These are phyloP conservation scores for Ophioceras dolichostomum DNA, from an alignment of 2,329 filamentous ascomycete species.

Conservation along the genomic window DNA sequence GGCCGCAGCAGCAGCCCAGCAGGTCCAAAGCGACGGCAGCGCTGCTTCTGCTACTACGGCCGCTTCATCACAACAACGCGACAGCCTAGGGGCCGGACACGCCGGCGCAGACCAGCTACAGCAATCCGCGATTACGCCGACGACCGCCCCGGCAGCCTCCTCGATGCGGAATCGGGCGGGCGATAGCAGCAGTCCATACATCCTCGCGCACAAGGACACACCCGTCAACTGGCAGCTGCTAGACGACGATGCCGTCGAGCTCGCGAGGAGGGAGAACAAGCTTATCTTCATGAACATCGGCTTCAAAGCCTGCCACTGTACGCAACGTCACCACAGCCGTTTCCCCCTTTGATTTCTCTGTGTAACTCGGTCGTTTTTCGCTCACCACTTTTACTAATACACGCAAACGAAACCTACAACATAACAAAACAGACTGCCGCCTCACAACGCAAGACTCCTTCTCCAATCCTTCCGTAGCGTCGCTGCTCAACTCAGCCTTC, in stretches of 20 bases:
- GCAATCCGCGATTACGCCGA: constrained; percentile 1
- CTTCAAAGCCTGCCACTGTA: constrained; percentile 91
- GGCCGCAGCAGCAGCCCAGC: constrained; percentile 2
- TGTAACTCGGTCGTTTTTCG: too few species aligned
- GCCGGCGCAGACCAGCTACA: constrained; percentile 6
- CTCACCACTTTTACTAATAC: neutral
- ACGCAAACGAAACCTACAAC: neutral
- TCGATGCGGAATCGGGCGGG: constrained; percentile 21
- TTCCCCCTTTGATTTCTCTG: too few species aligned
- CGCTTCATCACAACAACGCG: neutral
- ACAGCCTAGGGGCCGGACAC: constrained; percentile 4
- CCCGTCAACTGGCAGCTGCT: constrained; percentile 88
- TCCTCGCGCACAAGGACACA: constrained; percentile 66
- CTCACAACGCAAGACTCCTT: constrained; percentile 93
- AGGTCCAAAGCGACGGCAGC: constrained; percentile 1
- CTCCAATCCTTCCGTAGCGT: constrained; percentile 66
- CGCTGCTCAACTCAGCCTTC: constrained; percentile 74
- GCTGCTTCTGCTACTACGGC: neutral
- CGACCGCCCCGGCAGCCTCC: constrained; percentile 1
- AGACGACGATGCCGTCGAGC: constrained; percentile 60
- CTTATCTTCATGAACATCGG: constrained; percentile 90
- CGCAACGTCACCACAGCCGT: constrained; percentile 20
- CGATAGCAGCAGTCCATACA: constrained; percentile 37
- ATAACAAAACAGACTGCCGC: constrained; percentile 66
- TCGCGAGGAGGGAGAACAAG: constrained; percentile 73